phyloP scores from a whole-genome alignment of 495 filamentous ascomycete species.

The Parathielavia appendiculata region DNA sequence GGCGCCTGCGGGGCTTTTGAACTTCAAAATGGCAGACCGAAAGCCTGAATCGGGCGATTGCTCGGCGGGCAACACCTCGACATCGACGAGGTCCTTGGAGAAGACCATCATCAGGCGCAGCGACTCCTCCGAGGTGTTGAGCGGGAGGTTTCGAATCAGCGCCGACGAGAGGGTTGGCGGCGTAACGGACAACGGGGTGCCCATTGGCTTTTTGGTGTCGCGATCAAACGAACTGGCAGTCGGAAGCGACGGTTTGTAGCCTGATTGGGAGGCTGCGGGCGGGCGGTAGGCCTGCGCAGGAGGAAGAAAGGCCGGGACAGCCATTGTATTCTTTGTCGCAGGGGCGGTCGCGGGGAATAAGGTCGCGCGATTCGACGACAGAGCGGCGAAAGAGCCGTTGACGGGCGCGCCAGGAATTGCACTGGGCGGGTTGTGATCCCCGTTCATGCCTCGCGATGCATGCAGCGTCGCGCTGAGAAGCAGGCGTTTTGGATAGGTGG shows the following conservation, averaged over 20 bases:
- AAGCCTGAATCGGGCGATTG: slow-evolving; percentile 66
- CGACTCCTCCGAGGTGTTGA: slow-evolving; percentile 64
- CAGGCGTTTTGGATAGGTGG: slow-evolving; percentile 11
- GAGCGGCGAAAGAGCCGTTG: slow-evolving; percentile 29
- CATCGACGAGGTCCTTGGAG: slow-evolving; percentile 72
- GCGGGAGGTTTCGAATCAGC: slow-evolving; percentile 71
- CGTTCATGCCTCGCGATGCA: slow-evolving; percentile 45
- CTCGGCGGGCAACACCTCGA: slow-evolving; percentile 63
- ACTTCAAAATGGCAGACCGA: slow-evolving; percentile 68
- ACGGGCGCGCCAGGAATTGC: slow-evolving; percentile 32
- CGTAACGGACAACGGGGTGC: slow-evolving; percentile 48
- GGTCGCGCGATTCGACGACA: slow-evolving; percentile 37
- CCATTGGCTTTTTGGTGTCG: slow-evolving; percentile 46
- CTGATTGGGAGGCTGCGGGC: slow-evolving; percentile 26
- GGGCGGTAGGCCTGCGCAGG: slow-evolving; percentile 35
- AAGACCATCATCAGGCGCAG: slow-evolving; percentile 80
- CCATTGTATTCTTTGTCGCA: slow-evolving; percentile 38
- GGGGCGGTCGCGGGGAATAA: slow-evolving; percentile 32
- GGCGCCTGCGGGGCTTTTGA: slow-evolving; percentile 64
- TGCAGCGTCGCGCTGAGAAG: slow-evolving; percentile 31
- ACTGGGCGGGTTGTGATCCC: slow-evolving; percentile 34
- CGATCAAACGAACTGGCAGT: slow-evolving; percentile 35
- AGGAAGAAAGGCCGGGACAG: slow-evolving; percentile 34
- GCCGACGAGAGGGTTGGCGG: slow-evolving; percentile 33
- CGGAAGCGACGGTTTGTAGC: slow-evolving; percentile 40